A percentile compares a stretch with the other conserved stretches of the same genome.
Conservation (phyloP, 2,329 filamentous ascomycete species). For the Acrodontium crateriforme region DNA sequence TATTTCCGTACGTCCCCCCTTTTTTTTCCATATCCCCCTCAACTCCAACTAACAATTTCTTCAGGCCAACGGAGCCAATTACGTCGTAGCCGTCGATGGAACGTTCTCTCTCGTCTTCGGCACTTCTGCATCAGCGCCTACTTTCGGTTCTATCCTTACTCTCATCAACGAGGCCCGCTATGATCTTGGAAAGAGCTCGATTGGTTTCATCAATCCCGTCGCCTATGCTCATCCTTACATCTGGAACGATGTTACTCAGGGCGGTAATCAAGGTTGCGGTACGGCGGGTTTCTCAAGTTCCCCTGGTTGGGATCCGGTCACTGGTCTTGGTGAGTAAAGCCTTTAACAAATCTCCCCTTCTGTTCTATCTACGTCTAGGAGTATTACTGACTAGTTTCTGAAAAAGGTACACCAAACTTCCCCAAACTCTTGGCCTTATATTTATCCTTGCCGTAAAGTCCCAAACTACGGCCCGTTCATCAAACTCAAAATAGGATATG, state of each 20-base stretch:
- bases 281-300: conserved; percentile 18
- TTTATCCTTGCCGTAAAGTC: conserved; percentile 11
- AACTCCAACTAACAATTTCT: not conserved
- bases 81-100: conserved; percentile 30
- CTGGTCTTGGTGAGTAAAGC: conserved; percentile 7
- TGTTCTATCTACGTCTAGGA: too few relatives aligned
- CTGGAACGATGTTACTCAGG: conserved; percentile 27
- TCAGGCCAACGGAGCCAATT: conserved; percentile 19
- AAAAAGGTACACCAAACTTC: conserved; percentile 21
- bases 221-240: conserved; percentile 30
- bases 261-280: conserved; percentile 27
- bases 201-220: conserved; percentile 31
- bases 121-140: conserved; percentile 38
- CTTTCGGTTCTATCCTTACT: conserved; percentile 35
- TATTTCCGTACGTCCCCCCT: conserved; percentile 9
- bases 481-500: too few relatives aligned
- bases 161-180: conserved; percentile 30
- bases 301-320: conserved; percentile 24
- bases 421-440: conserved; percentile 18
- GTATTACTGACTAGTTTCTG: conserved; percentile 9
- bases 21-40: not conserved
- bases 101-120: conserved; percentile 33
- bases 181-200: conserved; percentile 22
- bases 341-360: not conserved
- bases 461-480: too few relatives aligned